These are phyloP conservation scores for Madurella mycetomatis DNA, from an alignment of 2,329 filamentous ascomycete genomes.

Conservation along the genomic window DNA sequence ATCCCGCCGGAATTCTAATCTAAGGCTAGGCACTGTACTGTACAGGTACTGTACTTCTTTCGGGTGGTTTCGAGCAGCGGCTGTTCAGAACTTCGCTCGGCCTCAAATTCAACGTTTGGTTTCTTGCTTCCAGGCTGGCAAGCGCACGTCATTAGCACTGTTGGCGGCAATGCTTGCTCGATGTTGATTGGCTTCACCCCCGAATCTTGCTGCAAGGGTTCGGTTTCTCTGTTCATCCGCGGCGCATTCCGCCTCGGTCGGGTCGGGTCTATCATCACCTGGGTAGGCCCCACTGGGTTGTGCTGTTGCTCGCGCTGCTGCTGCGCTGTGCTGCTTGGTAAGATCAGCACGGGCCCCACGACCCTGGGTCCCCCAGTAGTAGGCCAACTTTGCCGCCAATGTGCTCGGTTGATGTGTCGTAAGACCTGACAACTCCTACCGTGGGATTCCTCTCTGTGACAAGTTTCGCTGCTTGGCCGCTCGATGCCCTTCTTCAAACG, in stretches of 20 bases:
- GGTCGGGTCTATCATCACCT: not conserved
- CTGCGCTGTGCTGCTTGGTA: not conserved
- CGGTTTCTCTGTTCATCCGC: slow-evolving; percentile 6
- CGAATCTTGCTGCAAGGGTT: not conserved
- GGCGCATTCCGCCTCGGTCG: not conserved
- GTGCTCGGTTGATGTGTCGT: slow-evolving; percentile 21
- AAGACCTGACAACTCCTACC: slow-evolving; percentile 19
- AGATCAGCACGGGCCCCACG: slow-evolving; percentile 22
- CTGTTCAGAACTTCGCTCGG: too few relatives aligned
- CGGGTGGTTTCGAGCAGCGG: too few relatives aligned
- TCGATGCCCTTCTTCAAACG: not conserved
- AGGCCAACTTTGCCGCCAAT: slow-evolving; percentile 23
- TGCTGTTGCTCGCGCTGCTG: too few relatives aligned
- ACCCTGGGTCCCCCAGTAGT: slow-evolving; percentile 10
- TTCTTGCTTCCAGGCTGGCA: not conserved
- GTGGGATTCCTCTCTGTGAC: slow-evolving; percentile 3
- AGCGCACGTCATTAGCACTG: not conserved
- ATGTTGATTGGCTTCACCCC: not conserved
- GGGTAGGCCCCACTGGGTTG: not conserved
- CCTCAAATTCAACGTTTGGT: too few relatives aligned
- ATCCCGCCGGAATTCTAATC: too few relatives aligned
- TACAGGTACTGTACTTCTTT: too few relatives aligned
- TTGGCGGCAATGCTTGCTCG: not conserved
- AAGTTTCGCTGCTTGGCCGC: not conserved
- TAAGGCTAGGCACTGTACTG: too few relatives aligned